phyloP scores from a whole-genome alignment of 768 basidiomycete species.

The Amanita polypyramis region DNA sequence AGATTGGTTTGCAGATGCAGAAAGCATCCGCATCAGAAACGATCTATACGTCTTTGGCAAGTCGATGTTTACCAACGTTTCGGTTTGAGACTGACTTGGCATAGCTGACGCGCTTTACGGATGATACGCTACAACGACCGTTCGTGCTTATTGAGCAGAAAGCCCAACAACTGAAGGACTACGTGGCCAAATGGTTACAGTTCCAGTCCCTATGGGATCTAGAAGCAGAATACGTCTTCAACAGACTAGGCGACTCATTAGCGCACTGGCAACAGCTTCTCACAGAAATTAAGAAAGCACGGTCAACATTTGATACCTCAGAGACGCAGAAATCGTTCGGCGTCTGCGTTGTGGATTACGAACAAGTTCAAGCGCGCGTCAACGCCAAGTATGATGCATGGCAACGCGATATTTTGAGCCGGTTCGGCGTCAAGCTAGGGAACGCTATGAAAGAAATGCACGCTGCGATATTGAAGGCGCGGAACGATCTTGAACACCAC shows the following conservation, averaged over 20 bases:
- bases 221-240: slow-evolving; percentile 94
- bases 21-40: slow-evolving; percentile 51
- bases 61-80: slow-evolving; percentile 15
- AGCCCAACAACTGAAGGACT: slow-evolving; percentile 77
- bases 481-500: slow-evolving; percentile 93
- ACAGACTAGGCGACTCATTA: slow-evolving; percentile 88
- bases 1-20: slow-evolving; percentile 92
- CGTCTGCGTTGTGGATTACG: too few species aligned
- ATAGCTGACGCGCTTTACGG: slow-evolving; percentile 67
- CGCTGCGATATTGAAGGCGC: slow-evolving; percentile 81
- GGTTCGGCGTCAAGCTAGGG: slow-evolving; percentile 90
- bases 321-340: slow-evolving; percentile 87
- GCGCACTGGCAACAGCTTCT: slow-evolving; percentile 92
- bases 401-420: slow-evolving; percentile 89
- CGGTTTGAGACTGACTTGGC: slow-evolving; percentile 8
- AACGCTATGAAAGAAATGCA: slow-evolving; percentile 98
- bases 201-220: slow-evolving; percentile 99
- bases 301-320: slow-evolving; percentile 93
- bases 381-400: slow-evolving; percentile 98
- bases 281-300: slow-evolving; percentile 93
- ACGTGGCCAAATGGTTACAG: slow-evolving; percentile 96
- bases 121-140: slow-evolving; percentile 67
- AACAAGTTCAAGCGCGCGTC: too few species aligned
- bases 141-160: slow-evolving; percentile 84
- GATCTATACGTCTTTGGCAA: slow-evolving; percentile 75